Conservation (phyloP, 1,284 basidiomycete species). For the Ganoderma multipileum region DNA sequence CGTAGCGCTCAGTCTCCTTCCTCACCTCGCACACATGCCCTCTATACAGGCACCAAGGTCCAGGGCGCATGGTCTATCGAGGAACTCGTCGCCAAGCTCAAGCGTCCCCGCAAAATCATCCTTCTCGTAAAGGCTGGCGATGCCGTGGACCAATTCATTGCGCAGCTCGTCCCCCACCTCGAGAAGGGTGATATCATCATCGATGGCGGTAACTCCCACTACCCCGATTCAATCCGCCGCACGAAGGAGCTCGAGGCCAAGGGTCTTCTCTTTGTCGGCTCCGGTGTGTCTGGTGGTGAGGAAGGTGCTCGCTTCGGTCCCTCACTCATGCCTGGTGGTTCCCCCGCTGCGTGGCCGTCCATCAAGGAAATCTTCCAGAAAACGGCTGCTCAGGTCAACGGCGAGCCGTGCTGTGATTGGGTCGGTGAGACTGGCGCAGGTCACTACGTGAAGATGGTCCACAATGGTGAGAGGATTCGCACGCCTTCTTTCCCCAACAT, state of each 20-base stretch:
- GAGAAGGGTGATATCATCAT: slow-evolving; percentile 94
- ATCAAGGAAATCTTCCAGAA: slow-evolving; percentile 99
- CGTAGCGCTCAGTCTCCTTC: slow-evolving; percentile 18
- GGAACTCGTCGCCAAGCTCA: slow-evolving; percentile 86
- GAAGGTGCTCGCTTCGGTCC: slow-evolving; percentile 98
- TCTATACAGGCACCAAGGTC: slow-evolving; percentile 83
- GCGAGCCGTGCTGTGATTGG: slow-evolving; percentile 99
- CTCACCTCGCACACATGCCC: not conserved
- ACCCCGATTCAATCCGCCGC: slow-evolving; percentile 97
- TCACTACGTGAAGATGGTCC: slow-evolving; percentile 99
- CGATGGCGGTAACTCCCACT: slow-evolving; percentile 99
- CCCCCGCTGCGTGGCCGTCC: slow-evolving; percentile 90
- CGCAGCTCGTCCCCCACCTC: slow-evolving; percentile 73
- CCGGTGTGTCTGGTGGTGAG: slow-evolving; percentile 99
- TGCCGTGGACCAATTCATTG: slow-evolving; percentile 83
- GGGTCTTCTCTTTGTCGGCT: slow-evolving; percentile 96
- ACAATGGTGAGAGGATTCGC: slow-evolving; percentile 77
- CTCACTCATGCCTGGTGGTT: slow-evolving; percentile 99
- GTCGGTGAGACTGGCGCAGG: slow-evolving; percentile 95
- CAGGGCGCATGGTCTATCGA: slow-evolving; percentile 94
- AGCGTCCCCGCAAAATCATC: slow-evolving; percentile 90
- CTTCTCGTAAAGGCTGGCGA: slow-evolving; percentile 92
- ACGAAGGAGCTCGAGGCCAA: slow-evolving; percentile 92
- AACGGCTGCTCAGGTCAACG: slow-evolving; percentile 93
- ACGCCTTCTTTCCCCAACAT: slow-evolving; percentile 25